Conservation (phyloP, 164 flowering plant species). For the Platanus orientalis region DNA sequence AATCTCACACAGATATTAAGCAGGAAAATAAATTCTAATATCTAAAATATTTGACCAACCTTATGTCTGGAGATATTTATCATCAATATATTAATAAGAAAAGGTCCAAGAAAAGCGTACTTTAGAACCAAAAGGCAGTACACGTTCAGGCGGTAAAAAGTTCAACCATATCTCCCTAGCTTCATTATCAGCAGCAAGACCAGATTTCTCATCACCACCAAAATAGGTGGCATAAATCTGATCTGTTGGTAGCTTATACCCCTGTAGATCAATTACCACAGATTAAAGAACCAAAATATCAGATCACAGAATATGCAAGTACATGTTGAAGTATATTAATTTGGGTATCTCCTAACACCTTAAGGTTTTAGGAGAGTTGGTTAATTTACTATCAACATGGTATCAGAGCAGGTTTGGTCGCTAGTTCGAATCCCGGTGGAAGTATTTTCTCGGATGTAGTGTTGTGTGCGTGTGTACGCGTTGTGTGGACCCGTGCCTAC, state of each 20-base stretch:
- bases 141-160: slow-evolving; percentile 67
- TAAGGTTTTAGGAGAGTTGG: too few species aligned
- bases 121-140: slow-evolving; percentile 94
- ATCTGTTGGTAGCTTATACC: slow-evolving; percentile 67
- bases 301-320: too few species aligned
- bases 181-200: slow-evolving; percentile 84
- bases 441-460: too few species aligned
- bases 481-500: too few species aligned
- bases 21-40: not conserved
- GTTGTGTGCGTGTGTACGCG: too few species aligned
- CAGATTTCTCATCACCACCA: slow-evolving; percentile 89
- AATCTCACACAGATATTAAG: too few species aligned
- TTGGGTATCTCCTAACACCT: too few species aligned
- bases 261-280: slow-evolving; percentile 33
- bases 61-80: not conserved
- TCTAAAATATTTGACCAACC: not conserved
- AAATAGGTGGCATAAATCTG: slow-evolving; percentile 94
- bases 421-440: too few species aligned
- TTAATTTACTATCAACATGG: too few species aligned
- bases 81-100: not conserved
- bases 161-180: slow-evolving; percentile 82
- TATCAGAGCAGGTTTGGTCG: too few species aligned
- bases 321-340: too few species aligned
- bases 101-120: slow-evolving; percentile 31
- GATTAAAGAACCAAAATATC: not conserved